These are phyloP conservation scores for Argentina anserina DNA, from an alignment of 306 rosid genomes.

Conservation along the genomic window DNA sequence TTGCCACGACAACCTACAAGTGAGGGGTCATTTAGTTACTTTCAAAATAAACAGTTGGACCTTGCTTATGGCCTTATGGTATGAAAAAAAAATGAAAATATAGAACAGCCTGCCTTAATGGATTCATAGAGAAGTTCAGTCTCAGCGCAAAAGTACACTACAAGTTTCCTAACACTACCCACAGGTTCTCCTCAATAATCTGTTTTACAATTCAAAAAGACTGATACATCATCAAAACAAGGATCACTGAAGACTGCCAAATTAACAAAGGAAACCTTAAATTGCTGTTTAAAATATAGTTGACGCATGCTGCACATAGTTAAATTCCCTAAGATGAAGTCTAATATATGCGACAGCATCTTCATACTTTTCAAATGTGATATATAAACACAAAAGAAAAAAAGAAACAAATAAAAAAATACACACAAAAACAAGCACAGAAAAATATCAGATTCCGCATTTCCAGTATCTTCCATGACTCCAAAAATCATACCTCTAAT, in stretches of 20 bases:
- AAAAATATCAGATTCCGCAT: neutral
- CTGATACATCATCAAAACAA: neutral
- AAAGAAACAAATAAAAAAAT: neutral
- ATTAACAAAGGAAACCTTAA: neutral
- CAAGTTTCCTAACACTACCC: neutral
- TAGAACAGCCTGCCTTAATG: neutral
- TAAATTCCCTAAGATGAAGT: neutral
- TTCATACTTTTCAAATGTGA: neutral
- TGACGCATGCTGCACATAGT: neutral
- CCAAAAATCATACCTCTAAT: constrained; percentile 59
- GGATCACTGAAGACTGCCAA: neutral
- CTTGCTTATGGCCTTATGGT: neutral
- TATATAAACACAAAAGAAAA: neutral
- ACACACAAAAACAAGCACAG: neutral
- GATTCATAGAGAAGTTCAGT: neutral
- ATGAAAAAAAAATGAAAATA: neutral
- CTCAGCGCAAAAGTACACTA: neutral
- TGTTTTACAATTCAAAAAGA: neutral
- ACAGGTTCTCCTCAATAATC: neutral
- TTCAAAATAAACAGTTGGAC: neutral
- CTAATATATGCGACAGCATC: neutral
- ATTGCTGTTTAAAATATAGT: neutral
- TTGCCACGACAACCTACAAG: constrained; percentile 87
- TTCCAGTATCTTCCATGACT: constrained; percentile 9
- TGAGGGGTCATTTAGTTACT: constrained; percentile 4